A percentile compares a stretch with the other conserved stretches of the same genome.
phyloP scores from a whole-genome alignment of 345 rosid species.

The Linum lewisii region DNA sequence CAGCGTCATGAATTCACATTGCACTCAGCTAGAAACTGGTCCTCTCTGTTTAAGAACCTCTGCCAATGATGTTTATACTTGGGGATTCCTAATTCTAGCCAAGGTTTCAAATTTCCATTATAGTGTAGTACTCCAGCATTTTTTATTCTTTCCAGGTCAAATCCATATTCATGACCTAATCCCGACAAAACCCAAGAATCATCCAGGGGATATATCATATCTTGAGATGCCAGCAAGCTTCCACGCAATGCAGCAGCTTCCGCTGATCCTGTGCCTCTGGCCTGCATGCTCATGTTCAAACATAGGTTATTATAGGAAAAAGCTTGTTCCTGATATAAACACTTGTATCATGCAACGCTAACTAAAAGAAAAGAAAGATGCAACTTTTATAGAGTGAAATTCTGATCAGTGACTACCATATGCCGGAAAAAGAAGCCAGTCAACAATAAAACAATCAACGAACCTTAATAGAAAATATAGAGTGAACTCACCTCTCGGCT shows the following conservation, averaged over 20 bases:
- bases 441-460: not conserved
- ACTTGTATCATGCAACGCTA: too few species aligned
- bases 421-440: not conserved
- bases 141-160: not conserved
- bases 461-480: conserved; percentile 1
- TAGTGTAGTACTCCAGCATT: conserved; percentile 4
- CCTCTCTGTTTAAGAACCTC: conserved; percentile 1
- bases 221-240: not conserved
- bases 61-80: not conserved
- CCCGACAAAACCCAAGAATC: not conserved
- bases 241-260: conserved; percentile 28
- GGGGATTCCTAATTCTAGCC: conserved; percentile 4
- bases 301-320: not conserved
- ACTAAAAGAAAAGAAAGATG: conserved; percentile 5
- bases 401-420: conserved; percentile 4
- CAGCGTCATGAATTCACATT: conserved; percentile 3
- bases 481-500: conserved; percentile 44
- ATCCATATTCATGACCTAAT: not conserved
- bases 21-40: not conserved
- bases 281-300: conserved; percentile 23
- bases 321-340: too few species aligned
- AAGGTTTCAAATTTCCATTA: conserved; percentile 4
- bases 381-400: conserved; percentile 1
- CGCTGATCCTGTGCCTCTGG: conserved; percentile 29
- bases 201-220: not conserved